Evolutionary conservation across 148 eudicot genomes (phyloP).

Genomic region (Rhododendron mucronatum): DNA sequence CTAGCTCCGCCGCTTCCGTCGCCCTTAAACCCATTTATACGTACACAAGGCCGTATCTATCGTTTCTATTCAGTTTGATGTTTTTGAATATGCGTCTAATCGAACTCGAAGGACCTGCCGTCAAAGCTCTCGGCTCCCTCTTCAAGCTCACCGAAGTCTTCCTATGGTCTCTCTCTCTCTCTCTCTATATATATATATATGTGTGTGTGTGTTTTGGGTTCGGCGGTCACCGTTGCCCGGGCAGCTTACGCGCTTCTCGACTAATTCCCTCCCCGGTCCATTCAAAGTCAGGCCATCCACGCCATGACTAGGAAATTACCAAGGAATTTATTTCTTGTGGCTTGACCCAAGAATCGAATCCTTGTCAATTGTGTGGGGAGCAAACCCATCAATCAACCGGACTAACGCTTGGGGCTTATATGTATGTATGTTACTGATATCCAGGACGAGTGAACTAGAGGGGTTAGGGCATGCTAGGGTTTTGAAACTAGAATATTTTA

Average conservation of each 20-base stretch:
- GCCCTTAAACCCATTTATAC: not conserved
- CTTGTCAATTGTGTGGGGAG: too few species aligned
- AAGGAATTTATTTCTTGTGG: too few species aligned
- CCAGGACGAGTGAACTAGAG: too few species aligned
- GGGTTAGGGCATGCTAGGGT: not conserved
- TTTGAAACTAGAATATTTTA: not conserved
- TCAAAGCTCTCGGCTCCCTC: constrained; percentile 58
- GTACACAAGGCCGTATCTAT: not conserved
- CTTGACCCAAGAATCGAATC: not conserved
- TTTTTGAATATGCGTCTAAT: not conserved
- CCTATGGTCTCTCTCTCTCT: constrained; percentile 37
- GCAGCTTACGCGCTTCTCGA: too few species aligned
- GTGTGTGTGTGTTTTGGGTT: too few species aligned
- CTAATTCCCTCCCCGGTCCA: not conserved
- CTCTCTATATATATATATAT: too few species aligned
- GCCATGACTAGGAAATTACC: too few species aligned
- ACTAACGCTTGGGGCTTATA: too few species aligned
- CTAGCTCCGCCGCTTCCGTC: not conserved
- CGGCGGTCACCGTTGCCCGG: too few species aligned
- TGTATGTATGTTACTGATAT: too few species aligned
- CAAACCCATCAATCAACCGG: not conserved
- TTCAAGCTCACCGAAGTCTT: constrained; percentile 64
- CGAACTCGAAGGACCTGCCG: constrained; percentile 30
- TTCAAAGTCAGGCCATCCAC: too few species aligned
- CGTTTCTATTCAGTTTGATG: not conserved